Conservation (phyloP, 306 rosid species). For the Spatholobus suberectus region DNA sequence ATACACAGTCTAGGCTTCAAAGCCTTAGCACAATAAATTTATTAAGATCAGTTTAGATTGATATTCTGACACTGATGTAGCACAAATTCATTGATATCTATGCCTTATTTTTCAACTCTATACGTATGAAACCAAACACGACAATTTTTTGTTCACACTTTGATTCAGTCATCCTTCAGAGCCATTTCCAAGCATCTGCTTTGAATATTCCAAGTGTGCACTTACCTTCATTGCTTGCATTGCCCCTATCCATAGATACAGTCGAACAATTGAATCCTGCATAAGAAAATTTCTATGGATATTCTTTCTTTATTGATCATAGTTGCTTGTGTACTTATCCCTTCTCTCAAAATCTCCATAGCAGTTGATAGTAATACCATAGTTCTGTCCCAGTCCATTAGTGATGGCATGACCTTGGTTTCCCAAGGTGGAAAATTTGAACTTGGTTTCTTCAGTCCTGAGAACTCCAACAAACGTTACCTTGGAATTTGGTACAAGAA, state of each 20-base stretch:
- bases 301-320: neutral
- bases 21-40: too few relatives aligned
- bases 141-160: neutral
- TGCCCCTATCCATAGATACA: neutral
- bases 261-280: neutral
- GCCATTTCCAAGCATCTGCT: neutral
- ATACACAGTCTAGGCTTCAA: neutral
- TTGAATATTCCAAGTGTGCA: neutral
- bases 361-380: constrained; percentile 52
- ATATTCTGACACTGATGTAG: neutral
- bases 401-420: constrained; percentile 49
- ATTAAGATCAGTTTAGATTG: neutral
- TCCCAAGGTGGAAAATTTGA: constrained; percentile 51
- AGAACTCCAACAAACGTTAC: constrained; percentile 47
- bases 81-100: neutral
- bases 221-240: neutral
- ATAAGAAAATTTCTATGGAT: constrained; percentile 3
- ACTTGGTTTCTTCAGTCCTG: constrained; percentile 67
- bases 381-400: constrained; percentile 39
- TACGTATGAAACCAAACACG: neutral
- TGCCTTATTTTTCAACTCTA: neutral
- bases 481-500: constrained; percentile 67
- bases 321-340: neutral
- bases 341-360: constrained; percentile 26
- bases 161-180: neutral